Conservation (phyloP, 1,284 basidiomycete genomes). For the Malassezia arunalokei region DNA sequence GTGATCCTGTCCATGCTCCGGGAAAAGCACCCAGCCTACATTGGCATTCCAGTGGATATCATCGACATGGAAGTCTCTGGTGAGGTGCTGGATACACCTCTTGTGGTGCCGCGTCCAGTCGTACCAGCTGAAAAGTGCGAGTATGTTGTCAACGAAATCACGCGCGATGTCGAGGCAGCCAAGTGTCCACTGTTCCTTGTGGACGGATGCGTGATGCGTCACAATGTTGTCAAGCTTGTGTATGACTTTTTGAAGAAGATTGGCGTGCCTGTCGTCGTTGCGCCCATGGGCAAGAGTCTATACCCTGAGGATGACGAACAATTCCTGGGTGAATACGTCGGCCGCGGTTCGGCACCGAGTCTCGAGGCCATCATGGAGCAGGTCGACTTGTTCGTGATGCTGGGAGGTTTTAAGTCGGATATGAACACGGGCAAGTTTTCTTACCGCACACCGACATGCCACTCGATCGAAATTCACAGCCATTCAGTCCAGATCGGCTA, state of each 20-base stretch:
- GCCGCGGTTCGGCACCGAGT: constrained; percentile 46
- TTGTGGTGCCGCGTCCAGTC: constrained; percentile 16
- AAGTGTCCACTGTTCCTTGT: constrained; percentile 66
- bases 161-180: constrained; percentile 51
- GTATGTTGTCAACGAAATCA: constrained; percentile 56
- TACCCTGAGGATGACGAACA: constrained; percentile 66
- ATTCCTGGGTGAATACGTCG: constrained; percentile 67
- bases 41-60: constrained; percentile 75
- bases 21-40: constrained; percentile 68
- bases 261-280: constrained; percentile 49
- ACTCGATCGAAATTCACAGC: constrained; percentile 53
- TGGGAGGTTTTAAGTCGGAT: constrained; percentile 70
- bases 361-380: constrained; percentile 66
- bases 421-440: constrained; percentile 72
- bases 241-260: constrained; percentile 60
- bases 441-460: constrained; percentile 20
- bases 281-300: constrained; percentile 80
- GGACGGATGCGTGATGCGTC: constrained; percentile 75
- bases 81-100: constrained; percentile 56
- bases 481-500: constrained; percentile 29
- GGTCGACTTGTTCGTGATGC: constrained; percentile 69
- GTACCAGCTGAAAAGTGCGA: constrained; percentile 57
- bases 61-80: constrained; percentile 60
- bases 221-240: constrained; percentile 60
- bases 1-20: constrained; percentile 63